Evolutionary conservation across 2,329 filamentous ascomycete genomes (phyloP), one percentile per base, ranked within the genome.

Genomic region (Emergomyces africanus): DNA sequence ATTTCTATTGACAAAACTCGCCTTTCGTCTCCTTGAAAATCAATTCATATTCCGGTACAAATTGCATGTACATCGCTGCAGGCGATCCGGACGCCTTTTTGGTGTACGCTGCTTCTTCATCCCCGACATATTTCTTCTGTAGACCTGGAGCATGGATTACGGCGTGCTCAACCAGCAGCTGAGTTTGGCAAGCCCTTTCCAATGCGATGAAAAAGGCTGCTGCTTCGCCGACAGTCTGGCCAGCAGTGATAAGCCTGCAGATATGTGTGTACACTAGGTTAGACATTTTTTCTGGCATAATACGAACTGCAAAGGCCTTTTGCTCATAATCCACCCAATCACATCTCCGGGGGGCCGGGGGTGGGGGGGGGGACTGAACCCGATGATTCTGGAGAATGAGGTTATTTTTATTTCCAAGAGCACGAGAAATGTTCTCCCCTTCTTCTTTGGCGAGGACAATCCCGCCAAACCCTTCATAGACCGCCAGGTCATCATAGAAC

Each of bases 141-240:
- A 81, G 66, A 0, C 76, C 76, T 14, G 53, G 37, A 25, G 37
- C 42, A 46, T 79, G 78, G 14, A 75, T 78, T 1, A 78, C 80
- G 0, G 87, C 86, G 0, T 86, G 85, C 72, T 90, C 87, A 42
- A 84, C 83, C 64, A 79, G 74, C 57, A 89, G 74, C 73, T 89
- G 86, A 37, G 87, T 80, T 59, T 83, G 78, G 67, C 86, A 89
- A 48, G 80, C 83, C 54, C 84, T 78, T 70, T 90, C 86, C 69
- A 88, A 77, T 46, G 86, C 72, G 0, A 82, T 83, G 67, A 88
- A 87, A 55, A 89, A 70, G 68, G 84, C 89, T 0, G 83, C 83
- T 1, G 87, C 86, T 71, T 90, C 87, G 66, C 90, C 87, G 1
- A 90, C 86, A 0, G 86, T 90, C 10, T 70, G 66, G 5, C 87